Base-by-base conservation (phyloP, 106 monocot genomes). In the Phalaenopsis equestris region DNA sequence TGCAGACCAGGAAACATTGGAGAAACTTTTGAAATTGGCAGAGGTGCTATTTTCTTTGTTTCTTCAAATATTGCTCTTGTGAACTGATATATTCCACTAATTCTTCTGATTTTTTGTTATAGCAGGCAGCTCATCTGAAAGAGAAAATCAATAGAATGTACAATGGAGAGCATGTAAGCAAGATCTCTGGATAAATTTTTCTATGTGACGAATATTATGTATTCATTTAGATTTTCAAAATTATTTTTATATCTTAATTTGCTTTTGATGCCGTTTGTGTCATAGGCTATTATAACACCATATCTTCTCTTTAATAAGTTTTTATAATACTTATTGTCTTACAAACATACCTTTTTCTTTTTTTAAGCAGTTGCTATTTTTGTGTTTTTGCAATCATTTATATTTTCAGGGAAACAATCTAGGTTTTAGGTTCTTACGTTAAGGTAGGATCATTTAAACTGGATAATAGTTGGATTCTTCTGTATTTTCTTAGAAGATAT, bases 91-190 rank as follows among this genome's bases (percentile, higher is more conserved):
- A 39, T 39, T 81, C 8, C 39, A 19, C 14, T 41, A 14, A 52
- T 57, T 36, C 73, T 23, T 75, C 23, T 30, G 12, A 14, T 81
- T 81, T 2, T 45, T n/a, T 74, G 45, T 75, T 80, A 23, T 55
- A 77, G 55, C 77, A 82, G 82, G 82, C 48, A 19, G 82, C 82
- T 65, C 77, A 75, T 11, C 77, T 82, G 67, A 72, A 24, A 45
- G 68, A 82, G 77, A 82, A 82, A 70, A 82, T 82, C 55, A 77
- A 70, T 43, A 76, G 65, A n/a, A 82, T 82, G 82, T 82, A 65
- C 82, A 77, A 55, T 39, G 82, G 82, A 77, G 77, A 82, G 55
- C 77, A 47, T 41, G 82, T 82, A 70, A 72, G 82, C 68, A 49
- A 46, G 23, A 15, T 67, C 9, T 78, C 19, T 41, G 41, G 36